phyloP scores from a whole-genome alignment of 2,329 filamentous ascomycete genomes.

The Colletotrichum costaricense region DNA sequence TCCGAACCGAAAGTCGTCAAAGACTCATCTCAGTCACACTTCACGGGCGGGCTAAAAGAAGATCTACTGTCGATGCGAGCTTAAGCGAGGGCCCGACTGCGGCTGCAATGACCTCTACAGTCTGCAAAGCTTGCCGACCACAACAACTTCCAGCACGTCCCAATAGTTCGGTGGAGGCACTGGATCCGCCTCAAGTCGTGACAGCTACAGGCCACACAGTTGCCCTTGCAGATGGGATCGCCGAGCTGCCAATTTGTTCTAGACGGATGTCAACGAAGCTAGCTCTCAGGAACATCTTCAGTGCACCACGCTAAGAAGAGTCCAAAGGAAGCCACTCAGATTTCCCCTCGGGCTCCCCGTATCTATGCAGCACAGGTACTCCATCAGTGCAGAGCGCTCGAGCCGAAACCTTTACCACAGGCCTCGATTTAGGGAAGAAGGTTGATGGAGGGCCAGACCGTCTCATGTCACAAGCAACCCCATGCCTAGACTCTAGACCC shows the following conservation, averaged over 20 bases:
- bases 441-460: slow-evolving; percentile 6
- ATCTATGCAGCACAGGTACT: not conserved
- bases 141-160: slow-evolving; percentile 25
- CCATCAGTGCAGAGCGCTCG: no score
- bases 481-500: not conserved
- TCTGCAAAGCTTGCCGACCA: not conserved
- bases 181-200: slow-evolving; percentile 3
- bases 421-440: not conserved
- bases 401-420: not conserved
- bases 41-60: not conserved
- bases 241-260: not conserved
- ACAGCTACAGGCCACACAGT: slow-evolving; percentile 3
- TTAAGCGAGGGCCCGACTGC: slow-evolving; percentile 18
- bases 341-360: not conserved
- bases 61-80: slow-evolving; percentile 24
- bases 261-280: not conserved
- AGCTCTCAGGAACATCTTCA: not conserved
- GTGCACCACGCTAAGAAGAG: not conserved
- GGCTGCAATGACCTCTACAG: not conserved
- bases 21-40: not conserved
- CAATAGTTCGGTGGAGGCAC: slow-evolving; percentile 33
- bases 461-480: slow-evolving; percentile 20
- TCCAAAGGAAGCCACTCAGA: not conserved
- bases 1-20: not conserved
- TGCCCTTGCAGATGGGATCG: slow-evolving; percentile 19